Conservation (phyloP, 2,329 filamentous ascomycete genomes). For the Chaetomiaceae sp. region DNA sequence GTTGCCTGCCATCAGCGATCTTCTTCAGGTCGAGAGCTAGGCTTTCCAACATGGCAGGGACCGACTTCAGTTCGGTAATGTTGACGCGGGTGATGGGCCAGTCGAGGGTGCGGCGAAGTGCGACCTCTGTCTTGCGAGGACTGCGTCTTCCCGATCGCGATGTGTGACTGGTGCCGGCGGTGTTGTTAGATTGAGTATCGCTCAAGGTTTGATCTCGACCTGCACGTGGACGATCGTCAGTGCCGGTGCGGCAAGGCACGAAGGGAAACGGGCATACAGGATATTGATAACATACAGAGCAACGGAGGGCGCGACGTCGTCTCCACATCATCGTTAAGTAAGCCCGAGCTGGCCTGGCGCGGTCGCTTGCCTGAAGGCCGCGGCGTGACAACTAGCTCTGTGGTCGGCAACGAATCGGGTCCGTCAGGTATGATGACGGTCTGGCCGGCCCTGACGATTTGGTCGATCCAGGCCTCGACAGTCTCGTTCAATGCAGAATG, state of each 20-base stretch:
- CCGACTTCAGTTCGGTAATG: constrained; percentile 5
- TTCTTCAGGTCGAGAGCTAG: constrained; percentile 4
- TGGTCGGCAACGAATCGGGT: background rate
- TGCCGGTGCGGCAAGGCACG: background rate
- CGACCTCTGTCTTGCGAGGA: constrained; percentile 3
- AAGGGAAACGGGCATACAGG: background rate
- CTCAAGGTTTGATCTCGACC: constrained; percentile 3
- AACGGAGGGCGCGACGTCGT: background rate
- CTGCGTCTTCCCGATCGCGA: constrained; percentile 7
- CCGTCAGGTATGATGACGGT: no score
- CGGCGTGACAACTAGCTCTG: background rate
- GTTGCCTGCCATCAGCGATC: constrained; percentile 8
- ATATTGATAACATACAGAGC: background rate
- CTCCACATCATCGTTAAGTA: constrained; percentile 2
- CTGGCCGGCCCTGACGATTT: no score
- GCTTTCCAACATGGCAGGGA: constrained; percentile 2
- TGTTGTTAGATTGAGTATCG: constrained; percentile 2
- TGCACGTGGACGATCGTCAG: constrained; percentile 4
- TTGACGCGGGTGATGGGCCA: constrained; percentile 4
- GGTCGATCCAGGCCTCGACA: no score
- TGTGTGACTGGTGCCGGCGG: constrained; percentile 2
- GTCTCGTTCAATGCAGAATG: no score
- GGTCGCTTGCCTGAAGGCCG: constrained; percentile 3
- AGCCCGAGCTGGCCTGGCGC: constrained; percentile 1
- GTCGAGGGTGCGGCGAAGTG: constrained; percentile 3